A percentile compares a stretch with the other conserved stretches of the same genome.
Evolutionary conservation across 768 basidiomycete species (phyloP).

Genomic region (Tremella mesenterica): DNA sequence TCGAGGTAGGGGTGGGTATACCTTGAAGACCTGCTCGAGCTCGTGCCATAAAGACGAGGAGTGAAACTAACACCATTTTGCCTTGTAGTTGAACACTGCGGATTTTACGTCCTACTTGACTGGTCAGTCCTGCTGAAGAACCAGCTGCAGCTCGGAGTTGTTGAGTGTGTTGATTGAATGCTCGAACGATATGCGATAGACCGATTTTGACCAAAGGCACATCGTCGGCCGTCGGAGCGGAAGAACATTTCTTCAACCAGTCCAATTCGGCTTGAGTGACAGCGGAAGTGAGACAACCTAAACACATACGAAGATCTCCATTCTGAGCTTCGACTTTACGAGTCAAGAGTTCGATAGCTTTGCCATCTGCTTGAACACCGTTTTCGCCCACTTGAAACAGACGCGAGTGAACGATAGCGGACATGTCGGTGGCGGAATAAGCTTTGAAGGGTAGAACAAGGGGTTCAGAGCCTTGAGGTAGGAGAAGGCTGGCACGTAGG

Average conservation of each 20-base stretch:
- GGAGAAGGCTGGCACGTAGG: constrained; percentile 36
- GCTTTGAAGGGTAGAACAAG: constrained; percentile 42
- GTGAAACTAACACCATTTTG: constrained; percentile 42
- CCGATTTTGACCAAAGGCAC: constrained; percentile 30
- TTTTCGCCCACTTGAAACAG: constrained; percentile 14
- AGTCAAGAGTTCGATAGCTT: constrained; percentile 42
- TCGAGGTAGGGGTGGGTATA: constrained; percentile 10
- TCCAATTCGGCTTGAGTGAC: constrained; percentile 42
- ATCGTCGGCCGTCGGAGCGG: background rate
- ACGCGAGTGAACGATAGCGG: constrained; percentile 39
- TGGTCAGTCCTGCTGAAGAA: constrained; percentile 5
- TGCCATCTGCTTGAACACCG: constrained; percentile 36
- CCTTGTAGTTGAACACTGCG: constrained; percentile 43
- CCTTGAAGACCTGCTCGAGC: constrained; percentile 22
- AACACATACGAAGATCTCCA: constrained; percentile 44
- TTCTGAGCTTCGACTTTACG: constrained; percentile 45
- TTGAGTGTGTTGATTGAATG: constrained; percentile 38
- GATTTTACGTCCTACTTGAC: constrained; percentile 34
- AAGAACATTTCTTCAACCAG: constrained; percentile 33
- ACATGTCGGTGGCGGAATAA: constrained; percentile 40
- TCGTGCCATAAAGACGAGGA: constrained; percentile 32
- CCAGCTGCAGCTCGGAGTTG: constrained; percentile 37
- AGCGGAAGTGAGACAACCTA: constrained; percentile 37
- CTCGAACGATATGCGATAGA: constrained; percentile 41
- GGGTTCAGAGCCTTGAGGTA: constrained; percentile 32